A percentile compares a stretch with the other conserved stretches of the same genome.
Evolutionary conservation across 192 early-diverging fungal species (phyloP).

Genomic region (Chytriomyces sp.): DNA sequence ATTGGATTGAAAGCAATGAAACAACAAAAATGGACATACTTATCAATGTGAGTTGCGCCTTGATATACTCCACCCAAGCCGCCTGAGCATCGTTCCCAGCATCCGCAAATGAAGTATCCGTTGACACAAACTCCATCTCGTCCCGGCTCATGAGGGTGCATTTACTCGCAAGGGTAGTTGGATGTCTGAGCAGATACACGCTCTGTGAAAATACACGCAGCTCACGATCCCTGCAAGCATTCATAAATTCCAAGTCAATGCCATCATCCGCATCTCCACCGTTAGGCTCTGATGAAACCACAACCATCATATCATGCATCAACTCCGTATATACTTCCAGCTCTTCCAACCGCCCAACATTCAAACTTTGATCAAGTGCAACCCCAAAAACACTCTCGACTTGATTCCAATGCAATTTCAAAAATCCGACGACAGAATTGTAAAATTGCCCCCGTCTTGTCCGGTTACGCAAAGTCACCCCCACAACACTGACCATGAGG

Average conservation of each 20-base stretch:
- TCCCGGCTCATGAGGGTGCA: constrained; percentile 8
- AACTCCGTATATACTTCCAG: constrained; percentile 19
- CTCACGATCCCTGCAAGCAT: background rate
- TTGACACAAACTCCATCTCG: constrained; percentile 13
- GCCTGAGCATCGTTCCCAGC: constrained; percentile 5
- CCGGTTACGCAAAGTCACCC: constrained; percentile 21
- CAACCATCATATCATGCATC: constrained; percentile 9
- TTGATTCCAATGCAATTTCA: constrained; percentile 46
- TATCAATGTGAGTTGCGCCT: constrained; percentile 12
- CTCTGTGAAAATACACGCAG: background rate
- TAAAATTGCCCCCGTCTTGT: background rate
- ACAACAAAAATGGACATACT: background rate
- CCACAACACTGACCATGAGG: constrained; percentile 41
- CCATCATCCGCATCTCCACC: background rate
- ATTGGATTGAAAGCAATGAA: background rate
- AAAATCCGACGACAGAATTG: constrained; percentile 45
- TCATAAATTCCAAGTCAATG: constrained; percentile 14
- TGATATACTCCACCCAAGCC: constrained; percentile 18
- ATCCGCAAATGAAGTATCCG: background rate
- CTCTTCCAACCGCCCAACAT: constrained; percentile 23
- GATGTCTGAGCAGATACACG: constrained; percentile 31
- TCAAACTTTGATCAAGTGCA: constrained; percentile 13
- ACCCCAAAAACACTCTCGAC: constrained; percentile 28
- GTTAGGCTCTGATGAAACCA: background rate
- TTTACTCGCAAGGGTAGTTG: background rate